Evolutionary conservation across 1,284 basidiomycete species (phyloP).

Genomic region (Somion occarium): DNA sequence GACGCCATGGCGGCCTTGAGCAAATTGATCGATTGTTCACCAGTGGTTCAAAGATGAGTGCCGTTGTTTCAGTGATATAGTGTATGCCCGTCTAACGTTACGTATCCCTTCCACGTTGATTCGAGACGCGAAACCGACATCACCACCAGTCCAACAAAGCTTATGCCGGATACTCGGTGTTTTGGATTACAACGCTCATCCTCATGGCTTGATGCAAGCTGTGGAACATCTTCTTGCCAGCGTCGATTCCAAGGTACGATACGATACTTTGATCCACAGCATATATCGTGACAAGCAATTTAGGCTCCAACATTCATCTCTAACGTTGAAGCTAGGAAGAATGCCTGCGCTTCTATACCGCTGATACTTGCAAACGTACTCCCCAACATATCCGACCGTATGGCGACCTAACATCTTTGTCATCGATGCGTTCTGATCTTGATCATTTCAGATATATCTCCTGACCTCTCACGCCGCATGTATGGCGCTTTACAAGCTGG

Average conservation of each 20-base stretch:
- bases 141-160: constrained; percentile 67
- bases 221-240: constrained; percentile 57
- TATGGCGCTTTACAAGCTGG: constrained; percentile 57
- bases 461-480: constrained; percentile 38
- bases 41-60: constrained; percentile 67
- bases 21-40: constrained; percentile 56
- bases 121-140: constrained; percentile 53
- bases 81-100: constrained; percentile 2
- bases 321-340: constrained; percentile 65
- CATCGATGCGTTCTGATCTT: background rate
- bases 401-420: constrained; percentile 20
- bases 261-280: background rate
- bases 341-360: constrained; percentile 66
- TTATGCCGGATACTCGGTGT: constrained; percentile 73
- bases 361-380: constrained; percentile 48
- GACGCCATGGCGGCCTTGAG: constrained; percentile 64
- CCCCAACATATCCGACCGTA: constrained; percentile 42
- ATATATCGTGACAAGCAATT: constrained; percentile 6
- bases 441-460: constrained; percentile 40
- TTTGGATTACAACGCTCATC: constrained; percentile 58
- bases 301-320: constrained; percentile 40
- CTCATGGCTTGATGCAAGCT: constrained; percentile 46
- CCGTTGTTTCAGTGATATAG: constrained; percentile 9
- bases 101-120: constrained; percentile 48
- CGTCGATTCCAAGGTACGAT: constrained; percentile 49